A percentile compares a stretch with the other conserved stretches of the same genome.
Conservation (phyloP, 495 filamentous ascomycete species). For the Talaromyces nanjingensis region DNA sequence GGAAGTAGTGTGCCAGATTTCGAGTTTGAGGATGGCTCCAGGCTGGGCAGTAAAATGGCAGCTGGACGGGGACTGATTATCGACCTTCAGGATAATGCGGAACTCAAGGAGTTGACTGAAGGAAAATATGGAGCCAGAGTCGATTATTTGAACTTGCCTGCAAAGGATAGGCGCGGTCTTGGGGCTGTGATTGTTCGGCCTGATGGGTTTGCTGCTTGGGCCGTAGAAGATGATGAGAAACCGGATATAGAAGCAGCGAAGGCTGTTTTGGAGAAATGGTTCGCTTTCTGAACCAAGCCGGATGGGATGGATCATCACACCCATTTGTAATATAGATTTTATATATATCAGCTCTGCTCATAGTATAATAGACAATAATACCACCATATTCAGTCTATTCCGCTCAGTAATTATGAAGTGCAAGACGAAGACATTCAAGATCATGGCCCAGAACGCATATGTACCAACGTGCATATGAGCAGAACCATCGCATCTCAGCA, state of each 20-base stretch:
- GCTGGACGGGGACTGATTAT: constrained; percentile 16
- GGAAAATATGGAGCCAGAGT: constrained; percentile 12
- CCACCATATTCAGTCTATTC: background rate
- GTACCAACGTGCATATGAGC: background rate
- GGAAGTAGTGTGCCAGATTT: constrained; percentile 24
- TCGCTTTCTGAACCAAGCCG: constrained; percentile 7
- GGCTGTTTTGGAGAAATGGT: constrained; percentile 7
- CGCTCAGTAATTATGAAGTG: background rate
- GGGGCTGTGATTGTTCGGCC: constrained; percentile 22
- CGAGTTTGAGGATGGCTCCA: constrained; percentile 18
- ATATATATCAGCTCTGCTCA: background rate
- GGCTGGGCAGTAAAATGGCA: constrained; percentile 17
- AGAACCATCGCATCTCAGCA: too few relatives aligned
- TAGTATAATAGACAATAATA: background rate
- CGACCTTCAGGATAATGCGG: constrained; percentile 13
- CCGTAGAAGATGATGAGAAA: constrained; percentile 8
- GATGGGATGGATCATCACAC: background rate
- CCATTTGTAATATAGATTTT: background rate
- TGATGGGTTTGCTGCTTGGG: constrained; percentile 27
- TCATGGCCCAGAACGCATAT: background rate
- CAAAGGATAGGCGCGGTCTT: constrained; percentile 19
- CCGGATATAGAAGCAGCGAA: constrained; percentile 13
- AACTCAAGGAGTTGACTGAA: background rate
- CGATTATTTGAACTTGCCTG: constrained; percentile 15
- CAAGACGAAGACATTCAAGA: background rate